These are phyloP conservation scores for Lipomyces yamadae DNA, from an alignment of 805 yeast genomes.

Conservation along the genomic window DNA sequence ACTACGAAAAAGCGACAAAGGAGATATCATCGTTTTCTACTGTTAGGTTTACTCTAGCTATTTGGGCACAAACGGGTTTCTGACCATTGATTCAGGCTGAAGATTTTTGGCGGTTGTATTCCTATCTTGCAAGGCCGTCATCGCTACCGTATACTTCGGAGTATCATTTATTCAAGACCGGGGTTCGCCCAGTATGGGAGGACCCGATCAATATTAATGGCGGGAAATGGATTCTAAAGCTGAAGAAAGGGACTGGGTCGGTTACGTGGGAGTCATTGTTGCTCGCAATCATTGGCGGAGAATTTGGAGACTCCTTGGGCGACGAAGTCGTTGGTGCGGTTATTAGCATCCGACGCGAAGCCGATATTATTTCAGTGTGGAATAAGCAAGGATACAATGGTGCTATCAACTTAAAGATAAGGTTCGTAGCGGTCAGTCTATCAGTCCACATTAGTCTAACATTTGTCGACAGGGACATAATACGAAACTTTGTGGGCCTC, in stretches of 20 bases:
- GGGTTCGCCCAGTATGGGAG: conserved; percentile 98
- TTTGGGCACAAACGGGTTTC: neutral
- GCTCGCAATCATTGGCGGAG: conserved; percentile 53
- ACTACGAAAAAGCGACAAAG: conserved; percentile 90
- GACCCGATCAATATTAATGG: conserved; percentile 84
- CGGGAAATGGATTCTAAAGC: conserved; percentile 88
- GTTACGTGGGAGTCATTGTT: conserved; percentile 52
- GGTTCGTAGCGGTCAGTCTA: conserved; percentile 11
- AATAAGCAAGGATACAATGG: conserved; percentile 51
- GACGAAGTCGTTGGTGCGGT: conserved; percentile 61
- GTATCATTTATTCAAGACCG: conserved; percentile 92
- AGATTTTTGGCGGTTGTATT: conserved; percentile 97
- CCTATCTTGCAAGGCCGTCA: conserved; percentile 85
- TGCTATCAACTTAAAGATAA: conserved; percentile 37
- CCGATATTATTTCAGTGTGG: conserved; percentile 65
- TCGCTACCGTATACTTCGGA: conserved; percentile 92
- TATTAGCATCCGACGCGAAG: conserved; percentile 60
- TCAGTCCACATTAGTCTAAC: neutral
- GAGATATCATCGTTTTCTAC: conserved; percentile 88
- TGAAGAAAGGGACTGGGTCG: conserved; percentile 56
- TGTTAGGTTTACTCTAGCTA: conserved; percentile 9
- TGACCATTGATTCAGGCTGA: conserved; percentile 57
- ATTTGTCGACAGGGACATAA: conserved; percentile 26
- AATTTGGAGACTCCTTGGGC: conserved; percentile 51
- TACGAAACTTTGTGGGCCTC: conserved; percentile 35